Conservation (phyloP, 345 rosid genomes). For the Mercurialis annua region DNA sequence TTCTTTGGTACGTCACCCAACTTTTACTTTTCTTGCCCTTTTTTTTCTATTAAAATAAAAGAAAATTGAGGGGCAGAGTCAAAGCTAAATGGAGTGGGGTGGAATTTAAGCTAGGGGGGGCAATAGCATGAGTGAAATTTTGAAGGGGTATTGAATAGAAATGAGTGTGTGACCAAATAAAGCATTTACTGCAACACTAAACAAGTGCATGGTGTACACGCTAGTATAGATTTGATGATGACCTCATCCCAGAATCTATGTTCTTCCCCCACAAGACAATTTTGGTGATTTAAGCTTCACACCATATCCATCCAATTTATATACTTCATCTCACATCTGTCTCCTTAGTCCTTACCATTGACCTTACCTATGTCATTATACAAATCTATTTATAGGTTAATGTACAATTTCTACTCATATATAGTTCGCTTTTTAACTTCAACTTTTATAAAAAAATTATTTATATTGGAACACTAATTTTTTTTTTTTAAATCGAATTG, state of each 20-base stretch:
- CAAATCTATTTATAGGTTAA: too few species aligned
- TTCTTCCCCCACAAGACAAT: constrained; percentile 49
- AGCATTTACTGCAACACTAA: constrained; percentile 40
- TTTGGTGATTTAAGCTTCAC: constrained; percentile 33
- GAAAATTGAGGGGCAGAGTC: constrained; percentile 36
- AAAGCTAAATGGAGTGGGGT: constrained; percentile 37
- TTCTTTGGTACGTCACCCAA: constrained; percentile 17
- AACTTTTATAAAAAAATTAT: too few species aligned
- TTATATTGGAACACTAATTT: too few species aligned
- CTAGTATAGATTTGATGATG: constrained; percentile 67
- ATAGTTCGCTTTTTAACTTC: too few species aligned
- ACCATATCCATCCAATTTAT: constrained; percentile 5
- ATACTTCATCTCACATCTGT: background rate
- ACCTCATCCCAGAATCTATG: constrained; percentile 64
- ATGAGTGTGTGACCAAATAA: constrained; percentile 44
- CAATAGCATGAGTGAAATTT: constrained; percentile 29
- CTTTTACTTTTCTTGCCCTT: constrained; percentile 23
- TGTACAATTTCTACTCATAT: too few species aligned
- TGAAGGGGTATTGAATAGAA: constrained; percentile 24
- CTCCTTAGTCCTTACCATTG: background rate
- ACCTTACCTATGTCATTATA: background rate
- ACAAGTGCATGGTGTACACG: constrained; percentile 46
- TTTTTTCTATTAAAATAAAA: background rate
- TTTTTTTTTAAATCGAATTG: too few species aligned
- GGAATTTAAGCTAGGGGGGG: constrained; percentile 25